Evolutionary conservation across 805 yeast species (phyloP), one percentile per base, ranked within the genome.

Genomic region (Candida rishiriensis): DNA sequence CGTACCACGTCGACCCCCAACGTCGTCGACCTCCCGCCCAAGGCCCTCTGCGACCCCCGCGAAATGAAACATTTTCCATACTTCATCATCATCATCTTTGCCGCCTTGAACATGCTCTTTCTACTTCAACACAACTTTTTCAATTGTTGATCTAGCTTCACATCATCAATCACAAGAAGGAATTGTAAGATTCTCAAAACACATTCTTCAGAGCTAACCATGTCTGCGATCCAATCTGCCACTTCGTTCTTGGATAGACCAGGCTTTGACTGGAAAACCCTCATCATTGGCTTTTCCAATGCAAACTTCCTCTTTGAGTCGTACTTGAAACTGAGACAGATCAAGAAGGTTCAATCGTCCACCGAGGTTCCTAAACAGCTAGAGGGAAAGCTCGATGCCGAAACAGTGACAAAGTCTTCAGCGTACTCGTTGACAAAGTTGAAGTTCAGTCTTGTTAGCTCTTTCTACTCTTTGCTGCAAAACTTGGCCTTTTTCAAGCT

Each of bases 401-500:
- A 84, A 42, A 86, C 91, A 7, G 86, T 86, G 54, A 71, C 72
- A 44, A 85, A 88, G 61, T 78, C 95, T 1, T 88, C 86, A 57
- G 76, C 73, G 28, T 93, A 91, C 62, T 79, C 91, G 2, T 68
- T 83, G 28, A 86, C 96, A 13, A 90, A 90, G 63, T 76, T 88
- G 42, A 70, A 71, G 53, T 88, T 88, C 60, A 73, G 83, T 1
- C 70, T 87, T 39, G 63, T 85, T 41, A 63, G 77, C 26, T 75
- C 78, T 26, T 53, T 76, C 12, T 75, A 72, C 56, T 65, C 75
- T 3, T 66, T 83, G 35, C 52, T 75, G 12, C 78, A 83, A 59
- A 84, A 83, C 56, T 56, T 82, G 36, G 73, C 73, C 9, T 68
- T 80, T 47, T 70, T 85, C 57, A 71, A 80, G 49, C 78, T 59